These are phyloP conservation scores for Massarina eburnea DNA, from an alignment of 2,329 filamentous ascomycete species.

Conservation along the genomic window DNA sequence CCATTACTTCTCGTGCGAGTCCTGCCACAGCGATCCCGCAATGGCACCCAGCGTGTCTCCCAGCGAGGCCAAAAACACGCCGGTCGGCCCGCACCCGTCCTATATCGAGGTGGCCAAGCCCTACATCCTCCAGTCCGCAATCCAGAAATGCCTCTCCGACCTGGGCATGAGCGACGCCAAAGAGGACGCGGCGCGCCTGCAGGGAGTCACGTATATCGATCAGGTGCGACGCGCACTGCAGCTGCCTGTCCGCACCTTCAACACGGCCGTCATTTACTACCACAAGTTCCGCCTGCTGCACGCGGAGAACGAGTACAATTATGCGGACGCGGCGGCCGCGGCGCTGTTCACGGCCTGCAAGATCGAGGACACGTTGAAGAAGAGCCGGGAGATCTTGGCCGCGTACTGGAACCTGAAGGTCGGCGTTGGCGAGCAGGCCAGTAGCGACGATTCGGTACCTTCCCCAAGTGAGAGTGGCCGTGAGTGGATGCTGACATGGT, in stretches of 20 bases:
- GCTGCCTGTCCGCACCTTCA: conserved; percentile 86
- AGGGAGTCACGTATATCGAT: conserved; percentile 88
- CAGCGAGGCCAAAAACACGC: conserved; percentile 21
- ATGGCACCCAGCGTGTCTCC: conserved; percentile 37
- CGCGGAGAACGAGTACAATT: conserved; percentile 82
- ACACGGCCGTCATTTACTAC: conserved; percentile 88
- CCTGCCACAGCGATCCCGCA: conserved; percentile 1
- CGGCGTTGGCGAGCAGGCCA: conserved; percentile 65
- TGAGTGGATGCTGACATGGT: conserved; percentile 3
- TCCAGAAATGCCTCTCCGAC: conserved; percentile 71
- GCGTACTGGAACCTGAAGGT: conserved; percentile 85
- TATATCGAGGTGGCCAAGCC: conserved; percentile 68
- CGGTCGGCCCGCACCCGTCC: conserved; percentile 59
- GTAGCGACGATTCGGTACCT: conserved; percentile 77
- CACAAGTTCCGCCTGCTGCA: conserved; percentile 90
- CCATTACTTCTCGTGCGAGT: not conserved
- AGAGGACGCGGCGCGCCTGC: conserved; percentile 78
- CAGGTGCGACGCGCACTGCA: conserved; percentile 76
- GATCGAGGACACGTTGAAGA: conserved; percentile 96
- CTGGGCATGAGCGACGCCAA: conserved; percentile 73
- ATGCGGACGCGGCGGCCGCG: conserved; percentile 80
- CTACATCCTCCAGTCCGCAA: conserved; percentile 79
- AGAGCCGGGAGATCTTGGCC: conserved; percentile 88
- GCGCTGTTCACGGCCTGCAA: conserved; percentile 93
- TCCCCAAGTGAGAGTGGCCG: conserved; percentile 5